Base-by-base conservation (phyloP, 306 rosid species). In the Vachellia pachyceras region DNA sequence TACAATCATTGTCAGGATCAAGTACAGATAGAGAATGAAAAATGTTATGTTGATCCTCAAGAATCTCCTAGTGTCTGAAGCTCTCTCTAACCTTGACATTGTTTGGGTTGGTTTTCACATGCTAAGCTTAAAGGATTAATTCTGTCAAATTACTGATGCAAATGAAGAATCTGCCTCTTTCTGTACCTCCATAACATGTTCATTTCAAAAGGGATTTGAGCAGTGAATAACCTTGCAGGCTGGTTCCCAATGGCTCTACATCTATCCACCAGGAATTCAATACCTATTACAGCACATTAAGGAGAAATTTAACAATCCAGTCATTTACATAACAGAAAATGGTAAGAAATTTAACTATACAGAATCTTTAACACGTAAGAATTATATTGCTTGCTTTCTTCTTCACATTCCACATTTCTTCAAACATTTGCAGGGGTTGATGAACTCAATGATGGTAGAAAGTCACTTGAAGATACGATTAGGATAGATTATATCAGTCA, bases 271-370 rank as follows among this genome's bases (percentile, higher is more conserved):
- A 33, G 92, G 92, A 80, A 63, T 92, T 66, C 76, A 76, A 70
- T 78, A 82, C 47, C 78, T 88, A 36, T 73, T 91, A 61, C 70
- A 78, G 1, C 90, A 88, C 82, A 85, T 81, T 2, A 92, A 85
- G 86, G 60, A 41, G 15, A 88, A 87, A 68, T 92, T 80, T 46
- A 72, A 89, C 72, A 75, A 86, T 83, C 91, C 97, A 15, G 44
- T 80, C 33, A 85, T 91, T 47, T 91, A 86, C 82, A 80, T 92
- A 71, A 90, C 94, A 10, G 94, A 90, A 69, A 92, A 92, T 84
- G 97, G 97, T 92, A 85, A 73, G 50, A 23, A 40, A n/a, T 3
- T n/a, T 6, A 20, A 68, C 46, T 1, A 10, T 11, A 5, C n/a
- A 58, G 49, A 64, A 18, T 69, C 4, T 81, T 20, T 10, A 25